Evolutionary conservation across 371 early-diverging fungal species (phyloP), one percentile per base, ranked within the genome.

Genomic region (Mucor irregularis): DNA sequence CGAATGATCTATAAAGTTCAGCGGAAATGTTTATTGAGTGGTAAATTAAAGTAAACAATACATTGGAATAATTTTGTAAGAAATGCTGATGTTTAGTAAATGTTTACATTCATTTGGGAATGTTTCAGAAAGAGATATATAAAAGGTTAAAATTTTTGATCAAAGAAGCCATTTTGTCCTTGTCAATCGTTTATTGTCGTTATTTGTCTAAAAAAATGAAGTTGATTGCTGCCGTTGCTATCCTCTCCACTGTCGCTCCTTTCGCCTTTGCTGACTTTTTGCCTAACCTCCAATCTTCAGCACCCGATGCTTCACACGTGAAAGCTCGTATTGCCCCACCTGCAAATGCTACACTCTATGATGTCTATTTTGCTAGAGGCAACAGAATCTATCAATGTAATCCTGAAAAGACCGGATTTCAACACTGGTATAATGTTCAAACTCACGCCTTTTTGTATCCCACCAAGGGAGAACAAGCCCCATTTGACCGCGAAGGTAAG

Each of bases 381-480:
- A 63, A 62, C 37, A 64, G 75, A 21, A 60, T 75, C 10, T 75
- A 71, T 54, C 72, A 71, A 40, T 75, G 75, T 44, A 75, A 71
- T 40, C 75, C 71, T 11, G 75, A 75, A 60, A 45, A 53, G 44
- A 66, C 45, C 13, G 72, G 72, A 2, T 71, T 67, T 38, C 67
- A 63, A 28, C 69, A 65, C 29, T 75, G 75, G 75, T 75, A 75
- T 42, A 69, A 53, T 53, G 75, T 75, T 9, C 75, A 75, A 50
- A 75, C 75, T 3, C 69, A 71, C 19, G 69, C 69, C 11, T 53
- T 64, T 14, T 46, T 75, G 13, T 75, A 75, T 44, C 63, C 67
- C 9, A 69, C 75, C 16, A 46, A 69, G 13, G 63, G 50, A 4
- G 39, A 50, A 30, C 21, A 58, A 21, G 57, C 62, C 17, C 75